Evolutionary conservation across 2,329 filamentous ascomycete species (phyloP).

Genomic region (Aplosporella prunicola): DNA sequence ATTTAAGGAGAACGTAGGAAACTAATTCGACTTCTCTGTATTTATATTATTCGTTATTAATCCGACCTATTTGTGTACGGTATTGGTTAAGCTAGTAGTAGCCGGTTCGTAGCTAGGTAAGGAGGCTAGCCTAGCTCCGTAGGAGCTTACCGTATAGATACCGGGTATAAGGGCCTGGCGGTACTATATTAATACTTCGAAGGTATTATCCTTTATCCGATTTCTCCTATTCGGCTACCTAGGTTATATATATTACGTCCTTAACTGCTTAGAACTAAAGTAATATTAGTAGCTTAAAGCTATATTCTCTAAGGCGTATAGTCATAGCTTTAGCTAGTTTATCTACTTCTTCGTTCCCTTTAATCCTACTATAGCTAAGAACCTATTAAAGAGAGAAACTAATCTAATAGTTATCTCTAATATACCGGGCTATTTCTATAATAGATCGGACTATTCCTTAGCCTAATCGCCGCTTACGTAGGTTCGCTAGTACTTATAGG

Average conservation of each 20-base stretch:
- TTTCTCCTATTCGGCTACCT: background rate
- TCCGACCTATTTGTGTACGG: no score
- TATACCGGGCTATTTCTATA: background rate
- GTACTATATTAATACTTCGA: background rate
- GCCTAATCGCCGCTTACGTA: background rate
- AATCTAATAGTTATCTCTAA: background rate
- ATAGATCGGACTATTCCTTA: background rate
- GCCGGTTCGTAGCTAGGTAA: background rate
- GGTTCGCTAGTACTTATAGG: background rate
- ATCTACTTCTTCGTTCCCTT: slow-evolving; percentile 12
- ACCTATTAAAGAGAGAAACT: slow-evolving; percentile 10
- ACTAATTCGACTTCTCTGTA: no score
- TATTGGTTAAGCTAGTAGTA: no score
- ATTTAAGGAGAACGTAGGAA: no score
- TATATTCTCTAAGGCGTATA: no score
- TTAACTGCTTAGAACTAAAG: no score
- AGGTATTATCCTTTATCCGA: background rate
- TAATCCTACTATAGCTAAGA: slow-evolving; percentile 6
- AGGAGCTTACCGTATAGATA: background rate
- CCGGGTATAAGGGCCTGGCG: background rate
- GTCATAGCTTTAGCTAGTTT: no score
- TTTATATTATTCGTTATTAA: no score
- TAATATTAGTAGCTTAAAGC: no score
- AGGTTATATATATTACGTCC: background rate
- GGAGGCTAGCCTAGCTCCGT: background rate